Percentiles rank a stretch among this genome's conserved stretches.
phyloP scores from a whole-genome alignment of 2,329 filamentous ascomycete species.

The Pezicula rhizophila region DNA sequence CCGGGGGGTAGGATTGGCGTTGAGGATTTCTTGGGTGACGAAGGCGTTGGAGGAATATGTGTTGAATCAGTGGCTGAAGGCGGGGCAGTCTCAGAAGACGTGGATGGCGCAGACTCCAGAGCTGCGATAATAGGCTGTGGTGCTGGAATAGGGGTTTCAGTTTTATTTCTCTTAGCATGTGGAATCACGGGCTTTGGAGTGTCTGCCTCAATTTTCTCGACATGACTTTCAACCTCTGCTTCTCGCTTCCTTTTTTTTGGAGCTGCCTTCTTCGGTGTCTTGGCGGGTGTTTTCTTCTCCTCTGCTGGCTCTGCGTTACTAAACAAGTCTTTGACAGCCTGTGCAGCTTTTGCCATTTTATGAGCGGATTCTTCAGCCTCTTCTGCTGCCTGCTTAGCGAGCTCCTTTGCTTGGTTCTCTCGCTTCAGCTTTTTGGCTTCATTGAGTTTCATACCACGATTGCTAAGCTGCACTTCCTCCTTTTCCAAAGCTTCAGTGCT shows the following conservation, averaged over 20 bases:
- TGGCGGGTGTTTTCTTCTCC: constrained; percentile 12
- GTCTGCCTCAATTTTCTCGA: constrained; percentile 16
- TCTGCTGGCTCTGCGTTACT: constrained; percentile 8
- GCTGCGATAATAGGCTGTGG: constrained; percentile 26
- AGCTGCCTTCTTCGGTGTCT: constrained; percentile 13
- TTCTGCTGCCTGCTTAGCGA: constrained; percentile 55
- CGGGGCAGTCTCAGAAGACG: constrained; percentile 11
- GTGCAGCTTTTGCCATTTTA: constrained; percentile 44
- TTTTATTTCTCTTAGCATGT: constrained; percentile 46
- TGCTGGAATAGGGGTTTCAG: constrained; percentile 49
- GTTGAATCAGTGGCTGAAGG: constrained; percentile 8
- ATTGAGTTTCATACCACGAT: constrained; percentile 72
- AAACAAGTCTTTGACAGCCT: constrained; percentile 37
- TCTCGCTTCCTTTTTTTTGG: constrained; percentile 26
- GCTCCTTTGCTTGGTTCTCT: constrained; percentile 65
- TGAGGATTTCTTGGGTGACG: constrained; percentile 26
- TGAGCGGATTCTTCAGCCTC: constrained; percentile 53
- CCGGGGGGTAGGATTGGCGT: constrained; percentile 28
- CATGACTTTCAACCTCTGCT: constrained; percentile 10
- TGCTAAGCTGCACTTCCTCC: constrained; percentile 60
- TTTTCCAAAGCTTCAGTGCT: constrained; percentile 37
- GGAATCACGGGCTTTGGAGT: constrained; percentile 24
- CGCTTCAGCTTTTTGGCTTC: constrained; percentile 73
- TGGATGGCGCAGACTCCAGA: constrained; percentile 15
- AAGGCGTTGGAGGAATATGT: constrained; percentile 7